Evolutionary conservation across 2,329 filamentous ascomycete species (phyloP), one percentile per base, ranked within the genome.

Genomic region (Talaromyces sp.): DNA sequence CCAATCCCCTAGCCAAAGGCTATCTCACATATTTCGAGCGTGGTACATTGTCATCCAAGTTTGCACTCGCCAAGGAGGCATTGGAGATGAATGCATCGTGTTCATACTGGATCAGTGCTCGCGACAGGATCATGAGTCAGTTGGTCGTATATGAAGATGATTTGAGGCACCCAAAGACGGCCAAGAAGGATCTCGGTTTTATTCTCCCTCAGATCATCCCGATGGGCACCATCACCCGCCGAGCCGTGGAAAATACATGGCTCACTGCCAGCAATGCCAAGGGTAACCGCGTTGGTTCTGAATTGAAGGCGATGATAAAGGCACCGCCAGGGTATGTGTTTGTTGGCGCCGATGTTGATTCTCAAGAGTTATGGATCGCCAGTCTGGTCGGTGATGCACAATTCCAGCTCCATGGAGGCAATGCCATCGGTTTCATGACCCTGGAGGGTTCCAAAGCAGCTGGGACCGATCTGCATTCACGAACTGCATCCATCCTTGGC

Each of bases 341-440:
- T 74, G 95, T 99, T 16, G 95, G 96, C 33, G 95, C 96, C 4
- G 95, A 99, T 78, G 95, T 99, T 4, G 95, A 99, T 75, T 97
- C 93, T 2, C 89, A 99, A 76, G 95, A 99, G 77, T 84, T 99
- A 7, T 99, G 96, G 95, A 99, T 99, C 72, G 96, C 95, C 3
- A 97, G 92, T 76, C 83, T 99, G 1, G 87, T 99, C 1, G 95
- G 95, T 27, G 95, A 99, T 75, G 92, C 95, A 3, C 93, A 93
- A 27, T 99, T 99, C 81, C 90, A 92, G 73, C 83, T 99, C 1
- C 95, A 99, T 70, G 96, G 95, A 48, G 96, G 95, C 62, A 98
- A 97, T 74, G 95, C 96, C 1, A 91, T 99, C 65, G 95, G 96
- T 0, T 99, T 99, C 82, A 99, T 99, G 96, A 99, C 95, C 0